Percentiles rank a stretch among this genome's conserved stretches.
Conservation (phyloP, 169 alveolate genomes). For the Babesia bovis region DNA sequence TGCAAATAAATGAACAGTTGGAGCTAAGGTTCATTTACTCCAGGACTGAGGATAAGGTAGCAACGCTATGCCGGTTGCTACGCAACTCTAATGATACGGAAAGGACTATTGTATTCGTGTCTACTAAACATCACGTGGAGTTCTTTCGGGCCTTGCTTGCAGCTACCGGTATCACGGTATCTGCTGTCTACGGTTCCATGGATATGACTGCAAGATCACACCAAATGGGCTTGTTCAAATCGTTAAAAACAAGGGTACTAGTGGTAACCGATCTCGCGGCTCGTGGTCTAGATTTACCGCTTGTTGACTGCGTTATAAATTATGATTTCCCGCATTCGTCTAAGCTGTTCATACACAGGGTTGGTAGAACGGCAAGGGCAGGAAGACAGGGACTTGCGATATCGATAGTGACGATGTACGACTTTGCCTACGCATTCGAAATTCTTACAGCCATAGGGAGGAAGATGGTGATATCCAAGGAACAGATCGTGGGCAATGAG, state of each 20-base stretch:
- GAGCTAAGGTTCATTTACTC: constrained; percentile 45
- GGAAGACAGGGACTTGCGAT: constrained; percentile 81
- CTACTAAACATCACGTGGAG: constrained; percentile 69
- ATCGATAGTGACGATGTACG: constrained; percentile 58
- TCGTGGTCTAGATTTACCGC: constrained; percentile 98
- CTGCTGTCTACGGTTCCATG: constrained; percentile 65
- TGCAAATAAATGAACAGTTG: constrained; percentile 64
- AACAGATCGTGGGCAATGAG: constrained; percentile 34
- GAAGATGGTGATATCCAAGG: constrained; percentile 9
- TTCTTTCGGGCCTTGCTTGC: constrained; percentile 52
- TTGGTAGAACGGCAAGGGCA: constrained; percentile 99
- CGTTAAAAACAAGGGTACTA: constrained; percentile 48
- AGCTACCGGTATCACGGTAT: constrained; percentile 13
- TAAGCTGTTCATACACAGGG: constrained; percentile 96
- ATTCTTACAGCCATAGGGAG: constrained; percentile 35
- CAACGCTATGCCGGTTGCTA: constrained; percentile 37
- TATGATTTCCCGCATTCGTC: constrained; percentile 95
- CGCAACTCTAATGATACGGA: background rate
- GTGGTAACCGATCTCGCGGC: constrained; percentile 98
- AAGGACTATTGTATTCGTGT: constrained; percentile 53
- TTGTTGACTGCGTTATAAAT: constrained; percentile 95
- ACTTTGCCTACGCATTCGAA: constrained; percentile 50
- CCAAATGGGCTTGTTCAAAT: constrained; percentile 51
- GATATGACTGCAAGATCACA: constrained; percentile 60
- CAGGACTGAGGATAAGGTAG: constrained; percentile 56